Conservation (phyloP, 805 yeast species). For the Yamadazyma olivae region DNA sequence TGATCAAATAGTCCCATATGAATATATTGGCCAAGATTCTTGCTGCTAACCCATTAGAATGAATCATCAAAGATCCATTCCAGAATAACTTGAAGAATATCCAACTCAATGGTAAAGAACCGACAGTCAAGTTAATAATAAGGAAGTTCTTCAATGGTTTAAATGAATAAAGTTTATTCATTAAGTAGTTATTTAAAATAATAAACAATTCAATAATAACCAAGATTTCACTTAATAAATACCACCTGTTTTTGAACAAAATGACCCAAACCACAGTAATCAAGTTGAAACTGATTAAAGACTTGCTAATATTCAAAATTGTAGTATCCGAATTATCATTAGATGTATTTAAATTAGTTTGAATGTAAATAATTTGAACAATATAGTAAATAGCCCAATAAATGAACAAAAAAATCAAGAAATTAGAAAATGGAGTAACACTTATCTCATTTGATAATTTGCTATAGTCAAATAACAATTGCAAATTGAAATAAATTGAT, state of each 20-base stretch:
- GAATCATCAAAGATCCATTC: conserved; percentile 80
- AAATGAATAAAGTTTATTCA: conserved; percentile 58
- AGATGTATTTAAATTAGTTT: conserved; percentile 9
- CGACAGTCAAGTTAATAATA: conserved; percentile 60
- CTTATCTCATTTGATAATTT: conserved; percentile 49
- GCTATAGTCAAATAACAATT: conserved; percentile 53
- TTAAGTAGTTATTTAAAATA: conserved; percentile 51
- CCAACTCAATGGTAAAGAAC: conserved; percentile 77
- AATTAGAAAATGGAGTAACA: conserved; percentile 71
- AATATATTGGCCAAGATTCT: conserved; percentile 69
- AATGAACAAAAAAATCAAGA: conserved; percentile 43
- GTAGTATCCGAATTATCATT: conserved; percentile 12
- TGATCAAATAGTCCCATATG: conserved; percentile 73
- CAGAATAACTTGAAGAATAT: conserved; percentile 69
- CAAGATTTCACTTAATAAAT: conserved; percentile 56
- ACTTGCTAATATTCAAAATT: conserved; percentile 25
- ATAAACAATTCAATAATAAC: conserved; percentile 59
- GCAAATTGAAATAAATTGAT: conserved; percentile 53
- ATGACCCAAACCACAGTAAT: conserved; percentile 61
- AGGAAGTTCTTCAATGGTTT: conserved; percentile 51
- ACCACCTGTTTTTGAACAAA: conserved; percentile 58
- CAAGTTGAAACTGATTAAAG: conserved; percentile 61
- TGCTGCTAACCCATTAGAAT: conserved; percentile 55
- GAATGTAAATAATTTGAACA: conserved; percentile 50
- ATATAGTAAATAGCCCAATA: conserved; percentile 59